Conservation (phyloP, 176 grass and related monocot genomes). For the Miscanthus lutarioriparius region DNA sequence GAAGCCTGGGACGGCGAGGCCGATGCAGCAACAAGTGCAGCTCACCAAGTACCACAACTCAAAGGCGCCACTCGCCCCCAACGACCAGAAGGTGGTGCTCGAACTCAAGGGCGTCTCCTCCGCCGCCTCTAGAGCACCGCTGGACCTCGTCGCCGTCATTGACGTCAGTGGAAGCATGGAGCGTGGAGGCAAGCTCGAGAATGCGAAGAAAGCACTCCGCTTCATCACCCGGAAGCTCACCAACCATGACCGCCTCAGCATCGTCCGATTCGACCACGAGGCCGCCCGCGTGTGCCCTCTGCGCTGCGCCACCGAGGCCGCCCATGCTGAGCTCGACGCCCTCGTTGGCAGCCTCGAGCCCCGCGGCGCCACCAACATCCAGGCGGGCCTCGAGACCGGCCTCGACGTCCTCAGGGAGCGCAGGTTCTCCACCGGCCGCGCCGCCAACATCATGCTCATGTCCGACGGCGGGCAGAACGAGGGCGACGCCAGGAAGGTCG, state of each 20-base stretch:
- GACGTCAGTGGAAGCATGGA: conserved; percentile 23
- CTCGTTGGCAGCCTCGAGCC: background rate
- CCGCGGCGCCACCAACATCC: background rate
- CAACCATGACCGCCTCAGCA: conserved; percentile 23
- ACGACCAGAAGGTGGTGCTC: conserved; percentile 28
- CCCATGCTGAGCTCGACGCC: background rate
- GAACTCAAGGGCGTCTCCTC: conserved; percentile 17
- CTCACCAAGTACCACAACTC: background rate
- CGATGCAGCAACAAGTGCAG: background rate
- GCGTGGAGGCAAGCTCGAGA: background rate
- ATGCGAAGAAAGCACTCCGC: background rate
- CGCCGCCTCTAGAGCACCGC: background rate
- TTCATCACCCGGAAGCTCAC: conserved; percentile 42
- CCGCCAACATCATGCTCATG: conserved; percentile 30
- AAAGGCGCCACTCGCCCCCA: background rate
- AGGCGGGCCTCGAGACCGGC: background rate
- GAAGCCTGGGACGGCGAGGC: background rate
- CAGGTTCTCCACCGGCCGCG: background rate
- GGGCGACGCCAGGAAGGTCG: background rate
- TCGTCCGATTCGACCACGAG: conserved; percentile 8
- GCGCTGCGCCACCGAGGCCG: background rate
- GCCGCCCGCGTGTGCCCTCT: background rate
- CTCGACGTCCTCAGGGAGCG: background rate
- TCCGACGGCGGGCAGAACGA: background rate
- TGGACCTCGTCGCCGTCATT: conserved; percentile 41